Evolutionary conservation across 495 filamentous ascomycete genomes (phyloP).

Genomic region (Hypomontagnella submonticulosa): DNA sequence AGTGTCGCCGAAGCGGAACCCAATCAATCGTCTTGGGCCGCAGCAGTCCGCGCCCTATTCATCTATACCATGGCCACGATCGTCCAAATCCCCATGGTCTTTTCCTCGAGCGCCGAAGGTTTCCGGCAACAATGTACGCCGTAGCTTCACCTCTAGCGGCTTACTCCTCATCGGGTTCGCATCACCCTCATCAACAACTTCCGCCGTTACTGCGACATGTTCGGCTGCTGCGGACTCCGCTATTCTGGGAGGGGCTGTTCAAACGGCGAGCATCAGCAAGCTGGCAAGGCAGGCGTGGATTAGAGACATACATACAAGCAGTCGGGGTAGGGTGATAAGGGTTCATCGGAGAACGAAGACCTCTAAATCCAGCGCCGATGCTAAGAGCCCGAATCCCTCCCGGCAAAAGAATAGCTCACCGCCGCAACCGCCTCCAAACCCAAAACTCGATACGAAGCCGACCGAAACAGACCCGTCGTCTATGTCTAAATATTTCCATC

Average conservation of each 20-base stretch:
- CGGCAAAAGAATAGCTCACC: conserved; percentile 33
- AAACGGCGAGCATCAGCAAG: conserved; percentile 52
- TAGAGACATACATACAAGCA: conserved; percentile 42
- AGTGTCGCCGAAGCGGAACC: conserved; percentile 46
- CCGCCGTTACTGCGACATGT: conserved; percentile 54
- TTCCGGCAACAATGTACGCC: conserved; percentile 48
- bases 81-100: conserved; percentile 39
- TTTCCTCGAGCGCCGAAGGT: conserved; percentile 35
- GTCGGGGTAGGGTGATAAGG: conserved; percentile 43
- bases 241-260: conserved; percentile 45
- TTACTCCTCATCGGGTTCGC: conserved; percentile 53
- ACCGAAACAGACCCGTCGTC: conserved; percentile 50
- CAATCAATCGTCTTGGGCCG: conserved; percentile 31
- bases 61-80: conserved; percentile 32
- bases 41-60: conserved; percentile 34
- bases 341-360: conserved; percentile 54
- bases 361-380: conserved; percentile 37
- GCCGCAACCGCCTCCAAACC: conserved; percentile 4
- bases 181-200: conserved; percentile 53
- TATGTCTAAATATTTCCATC: conserved; percentile 68
- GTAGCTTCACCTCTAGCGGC: conserved; percentile 58
- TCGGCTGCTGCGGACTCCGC: conserved; percentile 54
- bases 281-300: conserved; percentile 54
- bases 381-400: conserved; percentile 18
- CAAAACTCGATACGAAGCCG: conserved; percentile 24